Evolutionary conservation across 495 filamentous ascomycete genomes (phyloP).

Genomic region (Lasiosphaeria ovina): DNA sequence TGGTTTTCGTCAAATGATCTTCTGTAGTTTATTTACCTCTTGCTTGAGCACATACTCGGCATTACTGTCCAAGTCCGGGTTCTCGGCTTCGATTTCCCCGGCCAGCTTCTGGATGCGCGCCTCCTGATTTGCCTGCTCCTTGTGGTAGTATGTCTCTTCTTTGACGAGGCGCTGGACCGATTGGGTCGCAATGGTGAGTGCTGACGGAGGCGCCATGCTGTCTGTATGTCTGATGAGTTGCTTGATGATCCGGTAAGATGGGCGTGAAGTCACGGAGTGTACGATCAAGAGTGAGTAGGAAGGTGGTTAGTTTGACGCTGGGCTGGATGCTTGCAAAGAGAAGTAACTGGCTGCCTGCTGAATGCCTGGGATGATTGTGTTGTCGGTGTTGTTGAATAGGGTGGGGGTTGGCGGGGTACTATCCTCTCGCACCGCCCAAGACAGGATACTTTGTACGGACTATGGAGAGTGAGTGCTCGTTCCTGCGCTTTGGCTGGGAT

Average conservation of each 20-base stretch:
- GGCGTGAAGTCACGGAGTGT: no score
- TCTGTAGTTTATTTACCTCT: constrained; percentile 56
- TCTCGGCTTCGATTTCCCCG: constrained; percentile 43
- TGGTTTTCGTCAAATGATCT: background rate
- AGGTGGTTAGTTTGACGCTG: no score
- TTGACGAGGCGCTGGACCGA: constrained; percentile 77
- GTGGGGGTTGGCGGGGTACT: constrained; percentile 34
- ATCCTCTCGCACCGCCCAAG: no score
- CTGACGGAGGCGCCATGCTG: constrained; percentile 31
- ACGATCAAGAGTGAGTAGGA: no score
- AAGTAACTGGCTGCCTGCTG: constrained; percentile 1
- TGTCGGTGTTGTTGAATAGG: constrained; percentile 24
- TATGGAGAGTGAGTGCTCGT: no score
- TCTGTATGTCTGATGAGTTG: background rate
- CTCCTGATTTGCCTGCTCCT: constrained; percentile 72
- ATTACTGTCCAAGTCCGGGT: constrained; percentile 59
- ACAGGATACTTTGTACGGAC: no score
- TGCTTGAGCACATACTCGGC: constrained; percentile 72
- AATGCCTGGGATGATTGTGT: background rate
- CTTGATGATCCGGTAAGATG: no score
- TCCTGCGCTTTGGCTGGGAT: no score
- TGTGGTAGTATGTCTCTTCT: constrained; percentile 86
- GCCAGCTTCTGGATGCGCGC: constrained; percentile 67
- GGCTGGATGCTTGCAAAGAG: background rate
- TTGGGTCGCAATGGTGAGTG: constrained; percentile 32